A percentile compares a stretch with the other conserved stretches of the same genome.
phyloP scores from a whole-genome alignment of 75 land plant genomes.

The Selaginella tamariscina region DNA sequence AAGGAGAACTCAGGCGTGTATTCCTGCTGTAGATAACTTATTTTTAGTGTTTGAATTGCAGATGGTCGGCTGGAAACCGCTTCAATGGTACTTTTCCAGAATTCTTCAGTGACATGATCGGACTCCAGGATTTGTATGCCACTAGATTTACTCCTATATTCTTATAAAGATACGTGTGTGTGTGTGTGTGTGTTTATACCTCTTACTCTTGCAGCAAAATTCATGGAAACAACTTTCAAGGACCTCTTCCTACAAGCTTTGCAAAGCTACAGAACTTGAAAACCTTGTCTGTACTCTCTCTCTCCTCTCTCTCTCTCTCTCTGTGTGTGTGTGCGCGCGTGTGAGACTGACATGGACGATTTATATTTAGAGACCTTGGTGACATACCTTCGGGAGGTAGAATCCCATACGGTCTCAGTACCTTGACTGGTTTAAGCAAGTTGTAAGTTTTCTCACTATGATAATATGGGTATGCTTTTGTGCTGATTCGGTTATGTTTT shows the following conservation, averaged over 20 bases:
- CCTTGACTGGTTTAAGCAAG: not conserved
- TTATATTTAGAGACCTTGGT: conserved; percentile 4
- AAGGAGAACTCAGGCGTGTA: too few species aligned
- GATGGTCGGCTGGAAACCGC: not conserved
- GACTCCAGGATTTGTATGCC: not conserved
- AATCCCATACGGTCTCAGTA: conserved; percentile 1
- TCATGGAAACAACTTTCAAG: conserved; percentile 10
- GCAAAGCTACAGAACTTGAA: not conserved
- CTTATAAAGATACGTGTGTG: not conserved
- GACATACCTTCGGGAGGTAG: conserved; percentile 4
- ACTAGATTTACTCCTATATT: too few species aligned
- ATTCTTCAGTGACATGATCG: not conserved
- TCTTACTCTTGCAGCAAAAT: conserved; percentile 4
- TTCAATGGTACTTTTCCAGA: conserved; percentile 8
- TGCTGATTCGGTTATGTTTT: not conserved
- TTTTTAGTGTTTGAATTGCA: not conserved
- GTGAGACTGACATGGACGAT: not conserved
- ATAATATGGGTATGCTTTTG: too few species aligned
- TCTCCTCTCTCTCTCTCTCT: too few species aligned
- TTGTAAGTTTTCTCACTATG: not conserved
- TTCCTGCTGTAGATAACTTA: not conserved
- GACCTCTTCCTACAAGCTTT: not conserved
- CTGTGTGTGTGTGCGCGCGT: not conserved
- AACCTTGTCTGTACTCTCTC: not conserved
- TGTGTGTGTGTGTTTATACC: not conserved